These are phyloP conservation scores for Ganoderma lucidum DNA, from an alignment of 1,284 basidiomycete genomes.

Conservation along the genomic window DNA sequence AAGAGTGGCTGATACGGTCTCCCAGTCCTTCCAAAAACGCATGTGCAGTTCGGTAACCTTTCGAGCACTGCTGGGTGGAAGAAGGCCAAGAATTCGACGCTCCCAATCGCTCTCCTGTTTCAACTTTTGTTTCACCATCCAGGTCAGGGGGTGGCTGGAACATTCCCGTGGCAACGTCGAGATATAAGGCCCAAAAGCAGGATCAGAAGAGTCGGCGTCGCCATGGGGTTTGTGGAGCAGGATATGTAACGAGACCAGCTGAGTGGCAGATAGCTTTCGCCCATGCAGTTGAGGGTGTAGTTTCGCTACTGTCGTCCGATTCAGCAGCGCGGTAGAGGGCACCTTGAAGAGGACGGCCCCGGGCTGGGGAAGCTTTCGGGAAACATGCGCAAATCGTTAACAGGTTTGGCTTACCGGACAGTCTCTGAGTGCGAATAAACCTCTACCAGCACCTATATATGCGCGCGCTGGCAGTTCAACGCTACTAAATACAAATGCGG, in stretches of 20 bases:
- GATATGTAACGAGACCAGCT: conserved; percentile 59
- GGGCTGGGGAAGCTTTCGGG: conserved; percentile 45
- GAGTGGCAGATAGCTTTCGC: conserved; percentile 58
- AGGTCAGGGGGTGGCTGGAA: conserved; percentile 77
- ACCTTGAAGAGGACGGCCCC: conserved; percentile 69
- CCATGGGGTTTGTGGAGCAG: conserved; percentile 45
- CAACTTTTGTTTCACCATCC: conserved; percentile 55
- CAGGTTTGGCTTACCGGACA: conserved; percentile 50
- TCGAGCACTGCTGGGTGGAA: conserved; percentile 50
- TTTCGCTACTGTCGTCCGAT: conserved; percentile 66
- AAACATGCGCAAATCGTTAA: neutral
- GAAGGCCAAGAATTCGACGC: conserved; percentile 44
- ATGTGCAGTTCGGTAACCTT: conserved; percentile 30
- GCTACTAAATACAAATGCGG: neutral
- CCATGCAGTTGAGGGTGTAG: conserved; percentile 53
- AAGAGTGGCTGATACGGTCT: conserved; percentile 53
- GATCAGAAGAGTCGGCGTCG: conserved; percentile 55
- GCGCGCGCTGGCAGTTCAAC: neutral
- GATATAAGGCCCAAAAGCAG: conserved; percentile 79
- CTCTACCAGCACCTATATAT: conserved; percentile 68
- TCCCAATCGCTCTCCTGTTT: conserved; percentile 32
- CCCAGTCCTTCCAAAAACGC: conserved; percentile 71
- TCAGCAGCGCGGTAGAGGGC: conserved; percentile 75
- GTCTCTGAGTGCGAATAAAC: conserved; percentile 64
- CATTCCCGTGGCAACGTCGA: conserved; percentile 76